A percentile compares a stretch with the other conserved stretches of the same genome.
Conservation (phyloP, 306 rosid genomes). For the Inga leiocalycina region DNA sequence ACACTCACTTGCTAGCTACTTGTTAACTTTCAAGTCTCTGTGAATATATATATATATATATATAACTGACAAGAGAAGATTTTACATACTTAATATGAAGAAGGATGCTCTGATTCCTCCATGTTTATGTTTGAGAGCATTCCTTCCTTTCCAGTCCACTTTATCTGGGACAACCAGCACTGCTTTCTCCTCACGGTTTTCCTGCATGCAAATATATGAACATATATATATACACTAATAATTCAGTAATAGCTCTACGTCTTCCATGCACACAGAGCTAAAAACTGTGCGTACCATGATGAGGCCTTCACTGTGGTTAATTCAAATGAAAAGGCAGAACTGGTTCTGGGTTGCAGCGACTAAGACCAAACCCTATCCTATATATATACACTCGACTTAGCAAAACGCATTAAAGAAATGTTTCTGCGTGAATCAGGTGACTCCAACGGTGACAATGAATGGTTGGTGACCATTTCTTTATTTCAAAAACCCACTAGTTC, state of each 20-base stretch:
- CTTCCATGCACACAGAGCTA: not conserved
- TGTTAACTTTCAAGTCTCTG: not conserved
- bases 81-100: conserved; percentile 56
- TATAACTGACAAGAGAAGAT: not conserved
- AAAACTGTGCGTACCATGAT: conserved; percentile 40
- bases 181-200: conserved; percentile 48
- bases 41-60: too few species aligned
- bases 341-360: conserved; percentile 14
- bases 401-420: conserved; percentile 9
- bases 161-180: conserved; percentile 59
- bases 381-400: not conserved
- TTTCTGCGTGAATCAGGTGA: not conserved
- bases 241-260: not conserved
- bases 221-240: not conserved
- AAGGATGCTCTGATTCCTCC: conserved; percentile 64
- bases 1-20: not conserved
- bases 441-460: not conserved
- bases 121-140: conserved; percentile 66
- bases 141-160: conserved; percentile 95
- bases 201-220: conserved; percentile 42
- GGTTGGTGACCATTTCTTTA: conserved; percentile 26
- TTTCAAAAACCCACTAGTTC: not conserved
- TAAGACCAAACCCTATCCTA: conserved; percentile 26
- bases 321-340: conserved; percentile 28
- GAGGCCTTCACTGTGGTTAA: not conserved